phyloP scores from a whole-genome alignment of 2,329 filamentous ascomycete species.

The Pyrenophora teres region DNA sequence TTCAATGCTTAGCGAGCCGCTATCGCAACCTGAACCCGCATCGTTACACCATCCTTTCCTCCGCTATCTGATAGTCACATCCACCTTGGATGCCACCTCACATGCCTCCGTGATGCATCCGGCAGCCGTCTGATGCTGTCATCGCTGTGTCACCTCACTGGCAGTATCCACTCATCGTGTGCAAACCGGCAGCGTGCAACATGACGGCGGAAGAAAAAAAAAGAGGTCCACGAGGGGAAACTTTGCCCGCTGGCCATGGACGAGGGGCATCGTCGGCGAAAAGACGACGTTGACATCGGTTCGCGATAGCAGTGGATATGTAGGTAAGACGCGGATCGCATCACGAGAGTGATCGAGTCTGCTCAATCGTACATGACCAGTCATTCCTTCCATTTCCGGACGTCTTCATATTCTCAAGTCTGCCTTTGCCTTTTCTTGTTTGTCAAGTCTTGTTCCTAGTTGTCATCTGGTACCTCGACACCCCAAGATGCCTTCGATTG shows the following conservation, averaged over 20 bases:
- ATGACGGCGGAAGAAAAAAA: conserved; percentile 17
- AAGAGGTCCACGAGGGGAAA: conserved; percentile 15
- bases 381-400: conserved; percentile 26
- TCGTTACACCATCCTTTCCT: conserved; percentile 29
- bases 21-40: conserved; percentile 16
- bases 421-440: conserved; percentile 9
- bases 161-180: conserved; percentile 13
- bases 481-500: conserved; percentile 47
- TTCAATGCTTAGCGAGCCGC: conserved; percentile 28
- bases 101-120: conserved; percentile 27
- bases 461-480: neutral
- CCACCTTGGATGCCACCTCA: conserved; percentile 36
- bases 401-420: conserved; percentile 6
- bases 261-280: conserved; percentile 6
- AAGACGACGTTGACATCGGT: conserved; percentile 5
- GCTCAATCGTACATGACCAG: conserved; percentile 31
- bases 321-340: conserved; percentile 18
- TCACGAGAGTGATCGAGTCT: conserved; percentile 31
- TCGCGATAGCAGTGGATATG: conserved; percentile 29
- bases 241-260: conserved; percentile 22
- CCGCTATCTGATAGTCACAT: conserved; percentile 25
- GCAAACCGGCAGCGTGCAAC: conserved; percentile 25
- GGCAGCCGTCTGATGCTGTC: conserved; percentile 12
- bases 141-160: conserved; percentile 36
- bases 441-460: neutral